Conservation (phyloP, 1,284 basidiomycete genomes). For the Xerocomus amazonicus region DNA sequence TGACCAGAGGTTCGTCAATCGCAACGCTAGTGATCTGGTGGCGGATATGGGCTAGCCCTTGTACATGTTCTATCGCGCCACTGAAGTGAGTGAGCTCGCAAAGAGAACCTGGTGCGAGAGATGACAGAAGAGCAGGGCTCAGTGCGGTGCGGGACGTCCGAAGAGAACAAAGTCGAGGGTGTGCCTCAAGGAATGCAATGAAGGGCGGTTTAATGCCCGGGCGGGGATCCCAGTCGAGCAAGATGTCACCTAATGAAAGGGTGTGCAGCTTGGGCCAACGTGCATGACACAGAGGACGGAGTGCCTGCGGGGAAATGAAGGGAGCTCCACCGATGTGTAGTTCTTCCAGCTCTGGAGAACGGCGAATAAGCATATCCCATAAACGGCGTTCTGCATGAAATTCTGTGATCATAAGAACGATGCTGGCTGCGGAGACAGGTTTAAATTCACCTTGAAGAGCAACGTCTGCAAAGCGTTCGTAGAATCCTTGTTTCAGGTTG, state of each 20-base stretch:
- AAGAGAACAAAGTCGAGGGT: constrained; percentile 51
- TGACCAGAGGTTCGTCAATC: constrained; percentile 61
- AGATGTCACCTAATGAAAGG: constrained; percentile 59
- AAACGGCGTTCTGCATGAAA: constrained; percentile 36
- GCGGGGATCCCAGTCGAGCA: constrained; percentile 47
- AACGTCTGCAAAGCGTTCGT: constrained; percentile 51
- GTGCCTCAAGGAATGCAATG: constrained; percentile 61
- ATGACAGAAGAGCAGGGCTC: constrained; percentile 49
- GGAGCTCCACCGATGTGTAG: constrained; percentile 56
- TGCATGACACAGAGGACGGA: constrained; percentile 41
- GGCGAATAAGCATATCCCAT: constrained; percentile 64
- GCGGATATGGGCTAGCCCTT: constrained; percentile 47
- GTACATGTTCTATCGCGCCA: constrained; percentile 56
- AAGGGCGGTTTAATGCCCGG: constrained; percentile 50
- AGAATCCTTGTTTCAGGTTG: constrained; percentile 56
- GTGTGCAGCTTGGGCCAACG: constrained; percentile 60
- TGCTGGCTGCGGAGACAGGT: neutral
- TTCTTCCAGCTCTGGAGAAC: constrained; percentile 60
- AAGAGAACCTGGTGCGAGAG: constrained; percentile 45
- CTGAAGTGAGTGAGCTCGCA: constrained; percentile 46
- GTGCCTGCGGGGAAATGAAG: constrained; percentile 41
- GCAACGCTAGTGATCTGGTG: constrained; percentile 46
- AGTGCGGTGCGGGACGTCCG: constrained; percentile 54
- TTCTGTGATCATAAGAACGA: constrained; percentile 16
- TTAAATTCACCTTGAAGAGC: constrained; percentile 50